Evolutionary conservation across 768 basidiomycete genomes (phyloP).

Genomic region (Trametopsis cervina): DNA sequence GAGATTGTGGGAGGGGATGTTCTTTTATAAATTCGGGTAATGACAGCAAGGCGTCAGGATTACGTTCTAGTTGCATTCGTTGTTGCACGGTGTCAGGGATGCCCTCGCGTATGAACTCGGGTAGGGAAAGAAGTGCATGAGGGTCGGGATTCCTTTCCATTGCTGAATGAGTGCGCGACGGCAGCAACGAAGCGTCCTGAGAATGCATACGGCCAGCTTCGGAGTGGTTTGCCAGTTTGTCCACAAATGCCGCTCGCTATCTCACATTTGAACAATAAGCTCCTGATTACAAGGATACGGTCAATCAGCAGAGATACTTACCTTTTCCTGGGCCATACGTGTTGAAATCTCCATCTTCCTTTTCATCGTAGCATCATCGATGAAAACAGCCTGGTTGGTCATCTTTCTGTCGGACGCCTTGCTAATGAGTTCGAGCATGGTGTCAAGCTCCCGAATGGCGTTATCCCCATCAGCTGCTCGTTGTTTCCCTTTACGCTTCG

Average conservation of each 20-base stretch:
- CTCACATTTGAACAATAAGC: conserved; percentile 5
- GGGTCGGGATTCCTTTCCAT: conserved; percentile 22
- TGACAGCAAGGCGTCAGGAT: conserved; percentile 26
- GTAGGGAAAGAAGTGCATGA: conserved; percentile 36
- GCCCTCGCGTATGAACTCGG: conserved; percentile 36
- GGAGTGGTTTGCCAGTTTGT: conserved; percentile 65
- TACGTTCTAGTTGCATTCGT: conserved; percentile 22
- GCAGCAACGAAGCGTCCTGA: conserved; percentile 66
- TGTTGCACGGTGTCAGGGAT: conserved; percentile 18
- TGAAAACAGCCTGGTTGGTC: conserved; percentile 29
- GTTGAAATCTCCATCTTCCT: conserved; percentile 53
- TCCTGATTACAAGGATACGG: background rate
- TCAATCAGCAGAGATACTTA: conserved; percentile 22
- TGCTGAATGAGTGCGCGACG: conserved; percentile 7
- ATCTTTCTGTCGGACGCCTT: conserved; percentile 47
- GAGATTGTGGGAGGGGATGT: conserved; percentile 22
- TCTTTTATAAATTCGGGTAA: conserved; percentile 46
- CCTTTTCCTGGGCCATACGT: conserved; percentile 58
- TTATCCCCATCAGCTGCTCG: conserved; percentile 36
- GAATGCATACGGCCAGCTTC: conserved; percentile 64
- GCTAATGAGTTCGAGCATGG: conserved; percentile 60
- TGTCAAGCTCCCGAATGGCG: conserved; percentile 51
- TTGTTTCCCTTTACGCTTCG: conserved; percentile 38
- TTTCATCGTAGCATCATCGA: conserved; percentile 53
- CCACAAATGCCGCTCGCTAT: conserved; percentile 71